phyloP scores from a whole-genome alignment of 345 rosid species.

The Conringia planisiliqua region DNA sequence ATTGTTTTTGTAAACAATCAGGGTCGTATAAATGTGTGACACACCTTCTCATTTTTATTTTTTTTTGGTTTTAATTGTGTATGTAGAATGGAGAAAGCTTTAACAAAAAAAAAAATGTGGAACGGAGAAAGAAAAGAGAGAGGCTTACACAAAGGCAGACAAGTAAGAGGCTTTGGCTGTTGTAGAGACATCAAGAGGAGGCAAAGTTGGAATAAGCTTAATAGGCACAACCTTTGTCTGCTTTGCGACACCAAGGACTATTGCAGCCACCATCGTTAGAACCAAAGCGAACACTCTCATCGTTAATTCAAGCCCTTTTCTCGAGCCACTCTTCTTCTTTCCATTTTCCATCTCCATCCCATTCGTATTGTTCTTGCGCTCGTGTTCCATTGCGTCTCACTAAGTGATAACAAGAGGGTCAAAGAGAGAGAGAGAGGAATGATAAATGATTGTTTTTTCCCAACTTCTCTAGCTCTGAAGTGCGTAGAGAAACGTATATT shows the following conservation, averaged over 20 bases:
- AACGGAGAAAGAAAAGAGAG: neutral
- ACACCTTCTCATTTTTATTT: neutral
- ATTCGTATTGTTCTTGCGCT: slow-evolving; percentile 17
- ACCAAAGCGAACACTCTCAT: slow-evolving; percentile 51
- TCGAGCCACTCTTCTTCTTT: neutral
- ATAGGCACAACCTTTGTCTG: slow-evolving; percentile 47
- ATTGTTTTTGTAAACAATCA: neutral
- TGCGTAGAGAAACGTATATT: slow-evolving; percentile 5
- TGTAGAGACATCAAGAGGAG: slow-evolving; percentile 49
- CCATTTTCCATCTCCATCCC: slow-evolving; percentile 31
- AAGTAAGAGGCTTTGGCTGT: slow-evolving; percentile 54
- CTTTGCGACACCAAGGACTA: slow-evolving; percentile 46
- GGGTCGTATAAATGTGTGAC: neutral
- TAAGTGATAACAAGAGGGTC: neutral
- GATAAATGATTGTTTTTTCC: neutral
- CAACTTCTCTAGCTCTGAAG: neutral
- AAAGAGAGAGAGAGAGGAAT: neutral
- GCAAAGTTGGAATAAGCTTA: slow-evolving; percentile 38
- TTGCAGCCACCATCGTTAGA: slow-evolving; percentile 49
- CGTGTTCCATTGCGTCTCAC: slow-evolving; percentile 8
- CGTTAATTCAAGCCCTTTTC: slow-evolving; percentile 19
- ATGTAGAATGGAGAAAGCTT: neutral
- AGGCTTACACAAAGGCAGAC: slow-evolving; percentile 64
- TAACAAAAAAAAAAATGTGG: neutral
- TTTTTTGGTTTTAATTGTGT: neutral